These are phyloP conservation scores for Panaeolus cyanescens DNA, from an alignment of 768 basidiomycete species.

Conservation along the genomic window DNA sequence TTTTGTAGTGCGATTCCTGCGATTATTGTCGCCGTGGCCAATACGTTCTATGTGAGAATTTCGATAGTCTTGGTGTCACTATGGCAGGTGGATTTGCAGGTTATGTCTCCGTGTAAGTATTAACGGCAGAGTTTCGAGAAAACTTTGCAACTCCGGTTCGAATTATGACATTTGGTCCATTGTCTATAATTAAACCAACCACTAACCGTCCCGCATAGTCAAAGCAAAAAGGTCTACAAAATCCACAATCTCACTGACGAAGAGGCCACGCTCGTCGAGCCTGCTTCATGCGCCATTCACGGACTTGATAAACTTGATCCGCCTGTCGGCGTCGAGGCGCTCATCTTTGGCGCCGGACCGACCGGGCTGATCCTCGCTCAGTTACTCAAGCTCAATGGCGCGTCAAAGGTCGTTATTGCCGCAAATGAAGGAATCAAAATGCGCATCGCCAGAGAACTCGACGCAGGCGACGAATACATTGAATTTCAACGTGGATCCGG, in stretches of 20 bases:
- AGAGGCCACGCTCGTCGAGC: constrained; percentile 87
- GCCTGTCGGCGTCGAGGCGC: constrained; percentile 79
- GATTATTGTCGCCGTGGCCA: constrained; percentile 86
- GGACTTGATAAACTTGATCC: constrained; percentile 87
- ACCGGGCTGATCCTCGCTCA: constrained; percentile 78
- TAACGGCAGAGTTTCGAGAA: constrained; percentile 65
- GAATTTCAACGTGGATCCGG: constrained; percentile 70
- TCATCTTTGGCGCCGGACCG: constrained; percentile 41
- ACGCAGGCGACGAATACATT: constrained; percentile 80
- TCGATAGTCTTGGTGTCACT: constrained; percentile 80
- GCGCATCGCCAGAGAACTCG: constrained; percentile 76
- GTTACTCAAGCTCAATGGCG: constrained; percentile 85
- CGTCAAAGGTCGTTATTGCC: constrained; percentile 76
- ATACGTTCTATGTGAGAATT: constrained; percentile 82
- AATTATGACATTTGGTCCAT: constrained; percentile 83
- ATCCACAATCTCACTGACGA: constrained; percentile 86
- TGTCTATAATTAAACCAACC: background rate
- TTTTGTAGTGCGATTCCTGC: constrained; percentile 72
- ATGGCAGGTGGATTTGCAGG: constrained; percentile 88
- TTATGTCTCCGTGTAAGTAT: constrained; percentile 81
- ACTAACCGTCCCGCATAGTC: background rate
- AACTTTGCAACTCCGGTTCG: constrained; percentile 78
- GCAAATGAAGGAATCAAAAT: constrained; percentile 91
- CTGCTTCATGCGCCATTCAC: constrained; percentile 89
- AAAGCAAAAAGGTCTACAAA: constrained; percentile 74